These are phyloP conservation scores for Breynia disticha DNA, from an alignment of 441 rosid species.

Conservation along the genomic window DNA sequence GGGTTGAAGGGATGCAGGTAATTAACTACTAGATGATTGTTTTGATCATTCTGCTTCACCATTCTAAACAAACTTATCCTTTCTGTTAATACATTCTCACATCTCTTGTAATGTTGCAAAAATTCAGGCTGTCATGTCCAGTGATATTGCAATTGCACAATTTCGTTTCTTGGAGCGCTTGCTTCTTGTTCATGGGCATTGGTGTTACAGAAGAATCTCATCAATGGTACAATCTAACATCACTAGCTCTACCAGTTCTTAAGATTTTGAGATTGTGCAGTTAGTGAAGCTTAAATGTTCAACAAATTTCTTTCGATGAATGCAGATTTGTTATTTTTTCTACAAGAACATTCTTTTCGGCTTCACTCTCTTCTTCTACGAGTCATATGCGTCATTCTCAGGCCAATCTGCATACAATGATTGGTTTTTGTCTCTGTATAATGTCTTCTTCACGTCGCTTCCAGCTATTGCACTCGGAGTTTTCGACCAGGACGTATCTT, in stretches of 20 bases:
- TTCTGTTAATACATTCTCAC: no score
- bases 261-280: no score
- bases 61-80: conserved; percentile 10
- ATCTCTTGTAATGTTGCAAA: no score
- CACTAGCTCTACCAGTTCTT: no score
- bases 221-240: conserved; percentile 46
- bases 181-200: conserved; percentile 87
- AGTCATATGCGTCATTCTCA: conserved; percentile 82
- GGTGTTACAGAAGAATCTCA: conserved; percentile 92
- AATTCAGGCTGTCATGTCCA: conserved; percentile 86
- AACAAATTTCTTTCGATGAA: conserved; percentile 1
- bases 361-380: conserved; percentile 79
- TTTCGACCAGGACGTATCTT: conserved; percentile 86
- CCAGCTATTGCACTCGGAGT: conserved; percentile 93
- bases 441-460: conserved; percentile 94
- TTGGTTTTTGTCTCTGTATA: conserved; percentile 84
- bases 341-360: conserved; percentile 87
- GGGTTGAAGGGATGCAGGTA: conserved; percentile 98
- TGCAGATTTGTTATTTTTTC: conserved; percentile 92
- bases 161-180: conserved; percentile 71
- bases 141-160: conserved; percentile 93
- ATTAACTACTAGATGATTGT: background rate
- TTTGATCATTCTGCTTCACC: background rate
- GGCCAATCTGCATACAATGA: conserved; percentile 92
- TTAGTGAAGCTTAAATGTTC: no score